Evolutionary conservation across 176 grass and related monocot genomes (phyloP), one percentile per base, ranked within the genome.

Genomic region (Aegilops umbellulata): DNA sequence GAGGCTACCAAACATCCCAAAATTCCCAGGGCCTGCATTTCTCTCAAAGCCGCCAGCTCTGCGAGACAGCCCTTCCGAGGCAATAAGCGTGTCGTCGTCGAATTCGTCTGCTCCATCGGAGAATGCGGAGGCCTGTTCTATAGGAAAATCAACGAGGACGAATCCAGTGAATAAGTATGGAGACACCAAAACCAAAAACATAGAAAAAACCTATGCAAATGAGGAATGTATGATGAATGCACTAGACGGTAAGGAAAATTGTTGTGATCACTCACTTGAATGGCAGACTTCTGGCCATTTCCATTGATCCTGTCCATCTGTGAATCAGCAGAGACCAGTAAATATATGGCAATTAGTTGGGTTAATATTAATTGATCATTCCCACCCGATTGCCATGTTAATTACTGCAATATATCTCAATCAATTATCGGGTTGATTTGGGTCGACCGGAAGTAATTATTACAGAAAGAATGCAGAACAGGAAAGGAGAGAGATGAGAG

Each of bases 161-260:
- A 85, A 89, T 63, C n/a, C 29, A 47, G 71, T 89, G 80, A 89
- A 76, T 76, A 81, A 84, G 57, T 86, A 76, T 53, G 76, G 78
- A 30, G 27, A 57, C 29, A 60, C 82, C 14, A 65, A 19, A 30
- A 42, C 10, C 29, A 27, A 80, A 83, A 75, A 11, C 1, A 41
- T 4, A 36, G 27, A 51, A 23, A 35, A 90, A 83, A 49, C 9
- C 8, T 19, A 17, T 86, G 51, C 38, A 32, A 53, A 58, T 38
- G 64, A 62, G 22, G 3, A 77, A 49, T 53, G 71, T 26, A 49
- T 90, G 49, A 60, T 58, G 53, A 82, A 51, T 65, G 24, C 12
- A 26, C 15, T 6, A 62, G 64, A 20, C 30, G 41, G 30, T 4
- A 44, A 32, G 10, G 8, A 38, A 31, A 78, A 42, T 26, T 1